Conservation (phyloP, 306 rosid species). For the Macrotyloma uniflorum region DNA sequence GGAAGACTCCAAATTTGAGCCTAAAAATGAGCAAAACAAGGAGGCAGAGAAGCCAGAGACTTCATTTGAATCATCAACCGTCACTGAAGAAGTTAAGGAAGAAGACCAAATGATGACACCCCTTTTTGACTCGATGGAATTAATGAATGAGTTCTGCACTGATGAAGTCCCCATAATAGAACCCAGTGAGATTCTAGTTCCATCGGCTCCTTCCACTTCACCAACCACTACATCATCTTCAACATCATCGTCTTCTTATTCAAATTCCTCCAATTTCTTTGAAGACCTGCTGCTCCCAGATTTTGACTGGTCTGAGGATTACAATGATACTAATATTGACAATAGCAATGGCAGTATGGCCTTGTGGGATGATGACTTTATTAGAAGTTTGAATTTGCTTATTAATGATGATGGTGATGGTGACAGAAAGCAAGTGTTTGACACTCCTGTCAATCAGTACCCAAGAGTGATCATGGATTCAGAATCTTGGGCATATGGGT, state of each 20-base stretch:
- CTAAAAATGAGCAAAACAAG: conserved; percentile 39
- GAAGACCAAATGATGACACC: conserved; percentile 46
- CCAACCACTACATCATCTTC: conserved; percentile 39
- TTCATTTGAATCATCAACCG: conserved; percentile 46
- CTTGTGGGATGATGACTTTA: conserved; percentile 71
- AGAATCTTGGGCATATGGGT: conserved; percentile 55
- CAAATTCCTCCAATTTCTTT: conserved; percentile 51
- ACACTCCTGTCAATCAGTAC: conserved; percentile 47
- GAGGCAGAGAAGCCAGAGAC: conserved; percentile 46
- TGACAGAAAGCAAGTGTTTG: conserved; percentile 44
- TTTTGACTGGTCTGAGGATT: conserved; percentile 56
- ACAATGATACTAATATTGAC: conserved; percentile 23
- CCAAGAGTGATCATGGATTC: conserved; percentile 54
- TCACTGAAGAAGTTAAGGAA: conserved; percentile 42
- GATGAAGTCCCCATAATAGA: conserved; percentile 72
- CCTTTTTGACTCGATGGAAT: conserved; percentile 46
- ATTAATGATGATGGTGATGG: conserved; percentile 41
- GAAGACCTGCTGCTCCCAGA: conserved; percentile 63
- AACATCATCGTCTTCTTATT: conserved; percentile 42
- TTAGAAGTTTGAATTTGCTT: conserved; percentile 56
- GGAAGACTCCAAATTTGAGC: conserved; percentile 7
- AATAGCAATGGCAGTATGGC: conserved; percentile 22
- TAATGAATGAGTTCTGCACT: conserved; percentile 53
- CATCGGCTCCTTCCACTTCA: conserved; percentile 48
- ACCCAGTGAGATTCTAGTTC: conserved; percentile 45